phyloP scores from a whole-genome alignment of 257 asterid genomes.

The Forsythia suspensa region DNA sequence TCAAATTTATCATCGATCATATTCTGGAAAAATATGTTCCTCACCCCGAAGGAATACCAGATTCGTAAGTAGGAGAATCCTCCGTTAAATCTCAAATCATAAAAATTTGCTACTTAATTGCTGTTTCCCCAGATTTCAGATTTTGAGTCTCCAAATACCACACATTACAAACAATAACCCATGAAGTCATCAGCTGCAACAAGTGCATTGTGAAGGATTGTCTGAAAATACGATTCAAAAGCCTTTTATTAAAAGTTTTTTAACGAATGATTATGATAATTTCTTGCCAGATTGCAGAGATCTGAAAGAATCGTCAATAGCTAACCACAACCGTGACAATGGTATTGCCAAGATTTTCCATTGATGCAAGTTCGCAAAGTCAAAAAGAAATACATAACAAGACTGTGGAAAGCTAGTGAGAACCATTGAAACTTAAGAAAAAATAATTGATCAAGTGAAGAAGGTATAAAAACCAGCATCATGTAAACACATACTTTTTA shows the following conservation, averaged over 20 bases:
- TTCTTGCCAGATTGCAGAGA: neutral
- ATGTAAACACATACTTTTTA: constrained; percentile 49
- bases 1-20: no score
- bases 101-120: constrained; percentile 30
- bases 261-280: neutral
- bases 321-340: neutral
- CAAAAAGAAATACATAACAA: neutral
- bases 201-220: constrained; percentile 92
- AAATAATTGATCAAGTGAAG: neutral
- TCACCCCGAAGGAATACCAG: no score
- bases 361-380: neutral
- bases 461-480: neutral
- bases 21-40: no score
- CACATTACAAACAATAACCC: constrained; percentile 99
- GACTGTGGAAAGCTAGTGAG: neutral
- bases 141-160: constrained; percentile 98
- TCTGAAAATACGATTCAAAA: constrained; percentile 42
- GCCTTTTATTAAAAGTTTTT: neutral
- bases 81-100: no score
- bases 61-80: neutral
- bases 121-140: constrained; percentile 80
- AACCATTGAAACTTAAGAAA: neutral
- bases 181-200: constrained; percentile 98
- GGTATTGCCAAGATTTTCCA: neutral
- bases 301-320: neutral